Percentiles rank a stretch among this genome's conserved stretches.
Conservation (phyloP, 768 basidiomycete species). For the Lentinula raphanica region DNA sequence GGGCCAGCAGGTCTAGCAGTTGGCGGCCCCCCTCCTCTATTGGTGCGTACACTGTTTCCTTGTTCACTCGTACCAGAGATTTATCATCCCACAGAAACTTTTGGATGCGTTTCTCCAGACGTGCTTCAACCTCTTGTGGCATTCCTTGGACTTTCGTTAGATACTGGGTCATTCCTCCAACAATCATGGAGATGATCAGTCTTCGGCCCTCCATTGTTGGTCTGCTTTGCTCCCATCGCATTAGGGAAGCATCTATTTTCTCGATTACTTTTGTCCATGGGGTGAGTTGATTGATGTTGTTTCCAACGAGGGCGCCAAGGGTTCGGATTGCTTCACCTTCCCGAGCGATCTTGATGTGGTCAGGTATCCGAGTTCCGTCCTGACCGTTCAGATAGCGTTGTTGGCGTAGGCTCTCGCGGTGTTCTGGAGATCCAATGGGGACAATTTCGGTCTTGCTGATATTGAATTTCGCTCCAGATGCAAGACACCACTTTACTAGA, state of each 20-base stretch:
- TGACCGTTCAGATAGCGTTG: not conserved
- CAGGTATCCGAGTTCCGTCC: not conserved
- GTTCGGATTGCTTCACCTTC: constrained; percentile 13
- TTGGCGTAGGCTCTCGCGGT: not conserved
- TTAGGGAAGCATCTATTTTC: constrained; percentile 11
- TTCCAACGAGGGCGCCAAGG: constrained; percentile 19
- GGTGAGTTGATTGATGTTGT: constrained; percentile 5
- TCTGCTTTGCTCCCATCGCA: constrained; percentile 10
- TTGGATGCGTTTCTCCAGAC: not conserved
- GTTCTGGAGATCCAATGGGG: constrained; percentile 10
- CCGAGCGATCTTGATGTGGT: constrained; percentile 6
- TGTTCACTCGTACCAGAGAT: too few relatives aligned
- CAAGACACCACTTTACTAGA: constrained; percentile 8
- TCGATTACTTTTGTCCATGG: constrained; percentile 14
- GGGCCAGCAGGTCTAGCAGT: too few relatives aligned
- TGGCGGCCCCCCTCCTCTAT: too few relatives aligned
- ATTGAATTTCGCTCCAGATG: constrained; percentile 17
- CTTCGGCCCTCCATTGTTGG: too few relatives aligned
- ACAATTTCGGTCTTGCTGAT: constrained; percentile 18
- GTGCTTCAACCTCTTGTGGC: too few relatives aligned
- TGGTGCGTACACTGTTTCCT: too few relatives aligned
- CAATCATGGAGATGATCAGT: too few relatives aligned
- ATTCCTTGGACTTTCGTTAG: too few relatives aligned
- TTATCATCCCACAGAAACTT: too few relatives aligned
- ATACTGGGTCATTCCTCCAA: too few relatives aligned